Percentiles rank a stretch among this genome's conserved stretches.
phyloP scores from a whole-genome alignment of 225 moss, liverwort and hornwort genomes.

The Polytrichum formosum region DNA sequence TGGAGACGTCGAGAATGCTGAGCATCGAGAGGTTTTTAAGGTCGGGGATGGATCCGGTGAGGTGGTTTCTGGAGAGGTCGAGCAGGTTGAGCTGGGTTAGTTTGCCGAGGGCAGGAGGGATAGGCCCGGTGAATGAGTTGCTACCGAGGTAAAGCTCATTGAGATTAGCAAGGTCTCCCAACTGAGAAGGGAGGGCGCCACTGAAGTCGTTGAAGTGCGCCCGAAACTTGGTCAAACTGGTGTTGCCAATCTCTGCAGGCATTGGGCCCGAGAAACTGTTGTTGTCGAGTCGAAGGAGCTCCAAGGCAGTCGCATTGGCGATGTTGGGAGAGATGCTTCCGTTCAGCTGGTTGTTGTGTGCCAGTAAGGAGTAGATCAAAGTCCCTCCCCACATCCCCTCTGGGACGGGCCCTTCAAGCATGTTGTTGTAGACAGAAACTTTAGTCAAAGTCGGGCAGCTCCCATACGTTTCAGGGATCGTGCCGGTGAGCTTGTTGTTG shows the following conservation, averaged over 20 bases:
- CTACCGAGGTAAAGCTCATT: background rate
- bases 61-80: background rate
- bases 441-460: slow-evolving; percentile 9
- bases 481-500: slow-evolving; percentile 17
- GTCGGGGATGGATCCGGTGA: slow-evolving; percentile 12
- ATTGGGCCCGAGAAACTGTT: slow-evolving; percentile 10
- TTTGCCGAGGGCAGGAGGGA: background rate
- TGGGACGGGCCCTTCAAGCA: slow-evolving; percentile 18
- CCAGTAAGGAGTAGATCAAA: background rate
- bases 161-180: slow-evolving; percentile 3
- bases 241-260: slow-evolving; percentile 11
- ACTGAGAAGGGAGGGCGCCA: slow-evolving; percentile 5
- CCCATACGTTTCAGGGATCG: slow-evolving; percentile 19
- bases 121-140: slow-evolving; percentile 16
- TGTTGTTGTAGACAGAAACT: slow-evolving; percentile 12
- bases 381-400: slow-evolving; percentile 8
- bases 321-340: slow-evolving; percentile 18
- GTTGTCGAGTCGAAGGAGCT: slow-evolving; percentile 3
- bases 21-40: slow-evolving; percentile 1
- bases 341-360: slow-evolving; percentile 5
- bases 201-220: slow-evolving; percentile 11
- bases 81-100: slow-evolving; percentile 2
- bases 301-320: background rate
- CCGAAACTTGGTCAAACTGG: background rate
- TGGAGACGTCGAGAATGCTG: slow-evolving; percentile 1